These are phyloP conservation scores for Quercus cerris DNA, from an alignment of 306 rosid genomes.

Conservation along the genomic window DNA sequence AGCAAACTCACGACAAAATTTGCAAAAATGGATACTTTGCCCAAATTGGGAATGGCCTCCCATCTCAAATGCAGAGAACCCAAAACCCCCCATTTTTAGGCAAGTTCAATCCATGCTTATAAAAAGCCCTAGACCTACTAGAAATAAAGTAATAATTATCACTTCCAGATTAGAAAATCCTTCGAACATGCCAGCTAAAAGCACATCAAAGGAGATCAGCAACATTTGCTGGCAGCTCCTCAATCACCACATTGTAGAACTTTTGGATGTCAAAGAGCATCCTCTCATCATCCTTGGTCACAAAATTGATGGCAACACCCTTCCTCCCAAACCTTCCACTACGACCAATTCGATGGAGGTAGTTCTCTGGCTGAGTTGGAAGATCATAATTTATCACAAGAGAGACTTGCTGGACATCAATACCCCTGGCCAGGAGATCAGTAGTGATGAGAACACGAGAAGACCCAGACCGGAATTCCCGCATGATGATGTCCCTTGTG, in stretches of 20 bases:
- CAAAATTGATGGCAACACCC: conserved; percentile 77
- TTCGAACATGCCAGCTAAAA: conserved; percentile 21
- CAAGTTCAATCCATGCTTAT: conserved; percentile 23
- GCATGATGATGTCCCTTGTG: conserved; percentile 71
- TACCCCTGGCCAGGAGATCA: conserved; percentile 69
- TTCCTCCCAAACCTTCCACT: conserved; percentile 70
- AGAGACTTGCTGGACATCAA: conserved; percentile 71
- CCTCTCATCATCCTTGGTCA: conserved; percentile 56
- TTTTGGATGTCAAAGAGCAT: conserved; percentile 62
- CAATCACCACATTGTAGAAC: conserved; percentile 59
- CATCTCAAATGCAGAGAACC: conserved; percentile 23
- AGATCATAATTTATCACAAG: conserved; percentile 65
- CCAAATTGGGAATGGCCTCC: conserved; percentile 30
- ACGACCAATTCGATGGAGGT: conserved; percentile 69
- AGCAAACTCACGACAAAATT: conserved; percentile 38
- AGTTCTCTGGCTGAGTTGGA: conserved; percentile 74
- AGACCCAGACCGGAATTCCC: conserved; percentile 76
- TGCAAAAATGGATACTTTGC: conserved; percentile 25
- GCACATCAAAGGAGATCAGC: conserved; percentile 62
- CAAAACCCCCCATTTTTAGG: conserved; percentile 15
- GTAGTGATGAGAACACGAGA: conserved; percentile 71
- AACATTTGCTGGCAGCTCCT: conserved; percentile 71
- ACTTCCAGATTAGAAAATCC: conserved; percentile 32
- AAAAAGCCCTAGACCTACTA: conserved; percentile 31
- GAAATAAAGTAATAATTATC: conserved; percentile 17